Conservation (phyloP, 139 green algal genomes). For the Closterium sp. region DNA sequence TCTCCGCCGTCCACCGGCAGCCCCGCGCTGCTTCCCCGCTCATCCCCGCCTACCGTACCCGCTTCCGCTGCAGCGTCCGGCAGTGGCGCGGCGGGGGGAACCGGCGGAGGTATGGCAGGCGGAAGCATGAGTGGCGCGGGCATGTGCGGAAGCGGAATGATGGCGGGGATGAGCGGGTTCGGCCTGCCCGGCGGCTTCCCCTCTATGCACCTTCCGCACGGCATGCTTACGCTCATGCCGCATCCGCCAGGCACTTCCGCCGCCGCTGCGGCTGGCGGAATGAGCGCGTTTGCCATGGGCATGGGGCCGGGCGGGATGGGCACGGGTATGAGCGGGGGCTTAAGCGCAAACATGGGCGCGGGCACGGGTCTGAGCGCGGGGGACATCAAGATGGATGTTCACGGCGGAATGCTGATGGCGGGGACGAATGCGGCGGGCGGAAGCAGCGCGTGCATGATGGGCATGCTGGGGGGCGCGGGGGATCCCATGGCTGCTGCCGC, state of each 20-base stretch:
- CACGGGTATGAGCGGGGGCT: not conserved
- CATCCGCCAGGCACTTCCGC: not conserved
- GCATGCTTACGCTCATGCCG: not conserved
- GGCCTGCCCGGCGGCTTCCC: not conserved
- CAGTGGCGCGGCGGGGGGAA: not conserved
- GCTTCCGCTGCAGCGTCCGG: not conserved
- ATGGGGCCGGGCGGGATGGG: conserved; percentile 2
- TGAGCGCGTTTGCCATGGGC: not conserved
- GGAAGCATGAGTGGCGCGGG: not conserved
- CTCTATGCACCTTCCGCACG: not conserved
- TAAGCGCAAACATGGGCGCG: not conserved
- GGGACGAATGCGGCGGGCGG: not conserved
- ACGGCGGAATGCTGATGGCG: not conserved
- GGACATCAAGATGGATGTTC: not conserved
- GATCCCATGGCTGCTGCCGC: not conserved
- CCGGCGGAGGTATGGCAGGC: not conserved
- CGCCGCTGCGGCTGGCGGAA: not conserved
- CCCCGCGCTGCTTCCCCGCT: not conserved
- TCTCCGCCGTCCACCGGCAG: not conserved
- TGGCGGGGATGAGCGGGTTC: not conserved
- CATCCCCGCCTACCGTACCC: not conserved
- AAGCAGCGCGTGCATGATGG: not conserved
- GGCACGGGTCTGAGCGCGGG: not conserved
- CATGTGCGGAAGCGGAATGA: not conserved
- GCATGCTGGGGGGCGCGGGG: not conserved